These are phyloP conservation scores for Madurella mycetomatis DNA, from an alignment of 2,329 filamentous ascomycete genomes.

Conservation along the genomic window DNA sequence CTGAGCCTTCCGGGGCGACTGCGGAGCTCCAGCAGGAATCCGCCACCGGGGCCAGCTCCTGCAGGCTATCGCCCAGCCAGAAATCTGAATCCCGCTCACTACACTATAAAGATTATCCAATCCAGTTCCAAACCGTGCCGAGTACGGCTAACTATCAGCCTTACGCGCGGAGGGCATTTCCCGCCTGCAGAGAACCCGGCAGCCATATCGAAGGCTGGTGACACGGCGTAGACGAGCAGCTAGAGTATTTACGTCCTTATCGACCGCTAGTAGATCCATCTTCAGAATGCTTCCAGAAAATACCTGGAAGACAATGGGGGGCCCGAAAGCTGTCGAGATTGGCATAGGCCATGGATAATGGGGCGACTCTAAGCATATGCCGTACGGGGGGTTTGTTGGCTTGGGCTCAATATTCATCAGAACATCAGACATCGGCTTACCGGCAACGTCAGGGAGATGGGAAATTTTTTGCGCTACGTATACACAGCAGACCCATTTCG, in stretches of 20 bases:
- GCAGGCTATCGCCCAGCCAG: no score
- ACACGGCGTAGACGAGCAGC: slow-evolving; percentile 8
- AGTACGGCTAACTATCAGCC: neutral
- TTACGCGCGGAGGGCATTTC: slow-evolving; percentile 1
- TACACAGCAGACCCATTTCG: neutral
- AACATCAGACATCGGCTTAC: neutral
- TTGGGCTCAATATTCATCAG: neutral
- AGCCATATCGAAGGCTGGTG: neutral
- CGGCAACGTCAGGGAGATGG: neutral
- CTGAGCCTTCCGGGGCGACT: neutral
- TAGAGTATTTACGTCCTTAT: neutral
- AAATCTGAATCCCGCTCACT: neutral
- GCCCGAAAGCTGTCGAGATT: slow-evolving; percentile 11
- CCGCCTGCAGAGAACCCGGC: neutral
- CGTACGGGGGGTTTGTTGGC: no score
- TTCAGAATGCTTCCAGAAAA: slow-evolving; percentile 20
- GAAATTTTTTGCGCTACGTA: neutral
- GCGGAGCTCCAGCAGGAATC: neutral
- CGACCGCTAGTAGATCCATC: neutral
- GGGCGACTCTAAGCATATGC: no score
- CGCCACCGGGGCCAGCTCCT: no score
- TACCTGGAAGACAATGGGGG: slow-evolving; percentile 9
- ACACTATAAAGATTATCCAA: no score
- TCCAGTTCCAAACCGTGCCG: neutral
- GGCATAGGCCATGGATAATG: neutral